A percentile compares a stretch with the other conserved stretches of the same genome.
phyloP scores from a whole-genome alignment of 2,329 filamentous ascomycete genomes.

The Mariannaea sp. region DNA sequence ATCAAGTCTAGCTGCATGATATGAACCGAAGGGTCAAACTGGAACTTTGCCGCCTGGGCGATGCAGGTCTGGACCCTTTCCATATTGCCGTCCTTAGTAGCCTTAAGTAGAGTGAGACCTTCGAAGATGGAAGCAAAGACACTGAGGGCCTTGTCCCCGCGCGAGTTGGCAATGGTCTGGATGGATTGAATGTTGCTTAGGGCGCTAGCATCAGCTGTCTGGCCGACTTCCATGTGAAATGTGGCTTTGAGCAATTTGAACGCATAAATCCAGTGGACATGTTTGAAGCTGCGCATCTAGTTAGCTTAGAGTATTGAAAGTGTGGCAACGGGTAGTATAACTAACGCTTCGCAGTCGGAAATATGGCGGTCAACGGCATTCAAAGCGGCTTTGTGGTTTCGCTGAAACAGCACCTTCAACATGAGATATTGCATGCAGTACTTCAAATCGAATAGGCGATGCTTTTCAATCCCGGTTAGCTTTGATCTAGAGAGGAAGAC shows the following conservation, averaged over 20 bases:
- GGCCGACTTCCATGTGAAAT: slow-evolving; percentile 66
- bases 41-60: slow-evolving; percentile 73
- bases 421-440: slow-evolving; percentile 79
- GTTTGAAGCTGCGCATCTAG: slow-evolving; percentile 58
- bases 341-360: slow-evolving; percentile 68
- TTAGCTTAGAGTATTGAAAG: slow-evolving; percentile 21
- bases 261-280: slow-evolving; percentile 75
- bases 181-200: slow-evolving; percentile 73
- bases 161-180: slow-evolving; percentile 60
- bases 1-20: slow-evolving; percentile 71
- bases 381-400: slow-evolving; percentile 72
- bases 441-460: slow-evolving; percentile 64
- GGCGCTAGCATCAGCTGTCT: slow-evolving; percentile 64
- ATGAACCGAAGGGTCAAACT: slow-evolving; percentile 64
- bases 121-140: slow-evolving; percentile 71
- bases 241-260: slow-evolving; percentile 76
- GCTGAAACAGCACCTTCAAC: slow-evolving; percentile 70
- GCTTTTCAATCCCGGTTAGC: slow-evolving; percentile 41
- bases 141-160: slow-evolving; percentile 66
- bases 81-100: slow-evolving; percentile 66
- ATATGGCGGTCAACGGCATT: slow-evolving; percentile 74
- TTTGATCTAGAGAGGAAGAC: background rate
- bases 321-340: slow-evolving; percentile 7
- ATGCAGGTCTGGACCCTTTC: slow-evolving; percentile 74
- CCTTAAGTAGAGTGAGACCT: slow-evolving; percentile 70